A percentile compares a stretch with the other conserved stretches of the same genome.
phyloP scores from a whole-genome alignment of 202 grass and related monocot genomes.

The Panicum hallii region DNA sequence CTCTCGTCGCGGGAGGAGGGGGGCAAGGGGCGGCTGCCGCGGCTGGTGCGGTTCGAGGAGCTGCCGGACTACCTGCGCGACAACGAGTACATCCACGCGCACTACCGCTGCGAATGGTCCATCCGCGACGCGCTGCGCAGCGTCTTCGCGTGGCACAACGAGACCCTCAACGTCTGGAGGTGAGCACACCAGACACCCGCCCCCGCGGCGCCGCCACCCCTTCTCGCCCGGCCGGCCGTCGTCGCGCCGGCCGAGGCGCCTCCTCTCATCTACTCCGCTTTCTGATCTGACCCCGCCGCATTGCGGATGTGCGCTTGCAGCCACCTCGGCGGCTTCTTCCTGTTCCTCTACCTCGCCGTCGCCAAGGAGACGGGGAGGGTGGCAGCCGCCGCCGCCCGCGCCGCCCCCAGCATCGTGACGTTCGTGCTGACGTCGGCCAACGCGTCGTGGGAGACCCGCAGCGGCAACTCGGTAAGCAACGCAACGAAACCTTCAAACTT shows the following conservation, averaged over 20 bases:
- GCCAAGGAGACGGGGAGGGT: conserved; percentile 39
- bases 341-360: conserved; percentile 79
- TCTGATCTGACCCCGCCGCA: neutral
- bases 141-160: conserved; percentile 96
- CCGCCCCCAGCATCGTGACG: conserved; percentile 42
- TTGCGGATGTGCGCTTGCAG: conserved; percentile 33
- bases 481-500: conserved; percentile 18
- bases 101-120: conserved; percentile 92
- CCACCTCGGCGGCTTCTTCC: conserved; percentile 88
- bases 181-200: neutral
- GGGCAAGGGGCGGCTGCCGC: conserved; percentile 1
- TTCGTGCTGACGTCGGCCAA: conserved; percentile 59
- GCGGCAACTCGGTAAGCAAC: conserved; percentile 53
- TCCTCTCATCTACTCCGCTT: neutral
- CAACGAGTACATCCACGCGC: conserved; percentile 88
- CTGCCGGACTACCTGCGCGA: conserved; percentile 84
- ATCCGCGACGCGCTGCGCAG: conserved; percentile 89
- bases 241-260: too few relatives aligned
- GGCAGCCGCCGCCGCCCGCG: neutral
- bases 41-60: conserved; percentile 76
- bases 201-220: neutral
- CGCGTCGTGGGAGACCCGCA: conserved; percentile 51
- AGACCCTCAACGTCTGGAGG: conserved; percentile 99
- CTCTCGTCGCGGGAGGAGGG: neutral
- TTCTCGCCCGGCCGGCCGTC: neutral